Evolutionary conservation across 2,329 filamentous ascomycete genomes (phyloP).

Genomic region (Arthrocladium fulminans): DNA sequence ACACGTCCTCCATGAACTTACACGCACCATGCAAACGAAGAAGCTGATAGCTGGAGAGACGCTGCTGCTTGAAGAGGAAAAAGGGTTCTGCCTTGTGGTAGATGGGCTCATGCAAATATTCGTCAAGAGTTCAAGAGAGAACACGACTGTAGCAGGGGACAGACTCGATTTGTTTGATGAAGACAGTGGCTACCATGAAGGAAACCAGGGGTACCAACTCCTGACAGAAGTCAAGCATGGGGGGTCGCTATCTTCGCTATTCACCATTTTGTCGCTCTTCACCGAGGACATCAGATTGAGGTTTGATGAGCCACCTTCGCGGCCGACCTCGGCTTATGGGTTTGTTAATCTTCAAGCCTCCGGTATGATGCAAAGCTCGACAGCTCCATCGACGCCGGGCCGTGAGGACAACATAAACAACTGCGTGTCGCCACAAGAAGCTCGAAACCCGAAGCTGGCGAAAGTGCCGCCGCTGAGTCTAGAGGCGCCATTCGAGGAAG

Average conservation of each 20-base stretch:
- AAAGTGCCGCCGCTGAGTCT: constrained; percentile 68
- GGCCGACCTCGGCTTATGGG: constrained; percentile 29
- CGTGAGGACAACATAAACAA: neutral
- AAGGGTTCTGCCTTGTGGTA: constrained; percentile 94
- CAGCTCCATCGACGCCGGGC: constrained; percentile 25
- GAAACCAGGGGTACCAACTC: constrained; percentile 81
- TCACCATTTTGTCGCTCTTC: constrained; percentile 93
- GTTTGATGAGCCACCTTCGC: constrained; percentile 49
- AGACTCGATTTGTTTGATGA: constrained; percentile 55
- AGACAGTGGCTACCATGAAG: constrained; percentile 50
- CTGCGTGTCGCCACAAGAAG: neutral
- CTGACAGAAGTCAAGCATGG: constrained; percentile 96
- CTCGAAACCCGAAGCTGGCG: constrained; percentile 36
- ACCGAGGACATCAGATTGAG: constrained; percentile 85
- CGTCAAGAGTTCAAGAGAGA: constrained; percentile 69
- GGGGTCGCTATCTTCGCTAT: constrained; percentile 94
- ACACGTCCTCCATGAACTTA: constrained; percentile 95
- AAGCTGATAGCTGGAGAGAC: constrained; percentile 96
- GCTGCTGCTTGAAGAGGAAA: constrained; percentile 88
- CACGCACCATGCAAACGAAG: constrained; percentile 93
- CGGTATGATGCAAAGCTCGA: constrained; percentile 31
- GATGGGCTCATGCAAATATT: constrained; percentile 96
- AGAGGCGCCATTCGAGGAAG: constrained; percentile 40
- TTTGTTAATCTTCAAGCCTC: constrained; percentile 32
- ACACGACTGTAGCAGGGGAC: constrained; percentile 26